Percentiles rank a stretch among this genome's conserved stretches.
phyloP scores from a whole-genome alignment of 2,329 filamentous ascomycete species.

The Eutypella sp. region DNA sequence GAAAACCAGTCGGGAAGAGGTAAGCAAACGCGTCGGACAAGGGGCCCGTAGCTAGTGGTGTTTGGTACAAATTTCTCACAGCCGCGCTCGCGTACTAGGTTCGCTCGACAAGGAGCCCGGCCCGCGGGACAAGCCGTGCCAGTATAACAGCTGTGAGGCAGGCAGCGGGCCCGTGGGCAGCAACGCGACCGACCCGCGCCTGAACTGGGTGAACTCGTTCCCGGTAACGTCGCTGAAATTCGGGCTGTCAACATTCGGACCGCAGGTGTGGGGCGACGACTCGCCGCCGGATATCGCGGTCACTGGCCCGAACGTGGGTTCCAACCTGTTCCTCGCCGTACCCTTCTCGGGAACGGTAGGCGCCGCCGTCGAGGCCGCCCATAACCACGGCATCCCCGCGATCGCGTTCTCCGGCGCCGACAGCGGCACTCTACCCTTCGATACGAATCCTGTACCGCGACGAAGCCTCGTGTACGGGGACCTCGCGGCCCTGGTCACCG shows the following conservation, averaged over 20 bases:
- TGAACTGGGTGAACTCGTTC: conserved; percentile 70
- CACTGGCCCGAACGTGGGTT: conserved; percentile 55
- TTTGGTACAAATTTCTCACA: conserved; percentile 5
- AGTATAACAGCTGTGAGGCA: conserved; percentile 57
- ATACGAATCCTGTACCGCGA: conserved; percentile 45
- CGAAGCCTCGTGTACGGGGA: conserved; percentile 59
- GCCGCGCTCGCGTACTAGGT: conserved; percentile 39
- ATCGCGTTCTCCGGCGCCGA: conserved; percentile 61
- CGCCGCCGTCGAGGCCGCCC: conserved; percentile 54
- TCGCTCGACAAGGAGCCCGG: conserved; percentile 45
- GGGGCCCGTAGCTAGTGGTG: not conserved
- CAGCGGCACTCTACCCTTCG: conserved; percentile 47
- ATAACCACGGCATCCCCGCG: conserved; percentile 53
- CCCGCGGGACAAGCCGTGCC: conserved; percentile 45
- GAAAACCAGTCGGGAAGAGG: conserved; percentile 60
- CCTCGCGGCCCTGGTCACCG: conserved; percentile 54
- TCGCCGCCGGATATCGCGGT: conserved; percentile 60
- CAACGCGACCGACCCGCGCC: conserved; percentile 50
- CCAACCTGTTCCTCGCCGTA: conserved; percentile 52
- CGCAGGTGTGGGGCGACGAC: conserved; percentile 46
- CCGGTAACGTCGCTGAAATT: conserved; percentile 60
- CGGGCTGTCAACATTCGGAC: conserved; percentile 54
- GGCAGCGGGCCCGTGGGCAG: conserved; percentile 50
- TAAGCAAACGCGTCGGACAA: conserved; percentile 24
- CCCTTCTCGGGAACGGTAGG: conserved; percentile 65